Base-by-base conservation (phyloP, 2,329 filamentous ascomycete genomes). In the Venturia effusa region DNA sequence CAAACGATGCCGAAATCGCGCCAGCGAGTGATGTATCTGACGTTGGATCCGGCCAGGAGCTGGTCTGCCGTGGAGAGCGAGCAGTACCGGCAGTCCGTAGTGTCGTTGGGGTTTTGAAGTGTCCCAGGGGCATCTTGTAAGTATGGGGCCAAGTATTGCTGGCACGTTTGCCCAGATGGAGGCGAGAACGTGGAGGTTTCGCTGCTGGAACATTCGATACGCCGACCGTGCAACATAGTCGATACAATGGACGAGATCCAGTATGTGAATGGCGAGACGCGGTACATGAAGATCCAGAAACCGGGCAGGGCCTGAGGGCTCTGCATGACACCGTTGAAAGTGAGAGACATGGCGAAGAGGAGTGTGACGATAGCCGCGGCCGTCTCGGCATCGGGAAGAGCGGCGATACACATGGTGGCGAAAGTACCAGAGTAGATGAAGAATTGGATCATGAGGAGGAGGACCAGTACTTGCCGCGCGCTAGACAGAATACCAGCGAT, bases 251-350 rank as follows among this genome's bases (percentile, higher is more conserved):
- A 75, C 22, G 66, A 70, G 24, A 79, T 70, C 79, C 80, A 84
- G 73, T 89, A 90, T 0, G 85, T 88, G 65, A 89, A 86, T 0
- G 86, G 86, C 0, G 81, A 85, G 13, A 84, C 78, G 32, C 84
- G 81, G 73, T 90, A 88, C 88, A 90, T 90, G 76, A 89, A 90
- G 66, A 84, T 84, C 88, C 88, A 92, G 77, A 91, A 91, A 0
- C 83, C 80, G 0, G 88, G 88, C 1, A 91, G 78, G 0, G 80
- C 78, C 3, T 70, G 66, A 0, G 85, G 82, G 0, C 80, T 73
- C 66, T 87, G 84, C 63, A 90, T 75, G 3, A 90, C 87, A 71
- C 64, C 63, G 69, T 81, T 84, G 77, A 88, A 88, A 64, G 84
- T 78, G 43, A 85, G 75, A 66, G 78, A 81, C 71, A 88, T 79